Base-by-base conservation (phyloP, 257 asterid genomes). In the Gentiana macrophylla region DNA sequence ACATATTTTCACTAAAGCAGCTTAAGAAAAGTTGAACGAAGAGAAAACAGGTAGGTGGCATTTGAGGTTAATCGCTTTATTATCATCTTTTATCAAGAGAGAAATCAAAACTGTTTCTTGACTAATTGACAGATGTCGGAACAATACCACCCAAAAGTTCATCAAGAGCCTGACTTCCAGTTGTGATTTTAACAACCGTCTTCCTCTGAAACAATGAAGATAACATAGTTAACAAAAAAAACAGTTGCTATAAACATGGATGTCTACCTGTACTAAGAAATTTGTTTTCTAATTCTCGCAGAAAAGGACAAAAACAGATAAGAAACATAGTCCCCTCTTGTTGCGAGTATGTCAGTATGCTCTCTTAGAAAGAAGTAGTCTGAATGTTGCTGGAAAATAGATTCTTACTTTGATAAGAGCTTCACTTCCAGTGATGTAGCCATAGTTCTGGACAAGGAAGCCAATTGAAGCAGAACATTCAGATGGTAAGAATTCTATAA, bases 91-190 rank as follows among this genome's bases (percentile, higher is more conserved):
- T 24, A 24, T 24, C 24, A 24, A 24, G 36, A 43, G 12, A 13
- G 13, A 13, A 9, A 33, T 35, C 50, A 34, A 48, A 8, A 36
- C 32, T 32, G 47, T 58, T 43, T 37, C 3, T 12, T 12, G 50
- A 34, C n/a, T 38, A 24, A 24, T 32, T 45, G 58, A 37, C 2
- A 32, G 4, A 32, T 48, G 56, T 57, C 59, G 35, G n/a, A 32
- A 35, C 44, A 41, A 67, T 75, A 87, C 96, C 98, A 61, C 93
- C 94, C 62, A 92, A 63, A 24, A 92, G 94, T 70, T 92, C 98
- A 77, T 92, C 98, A n/a, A 91, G 76, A 77, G 98, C 86, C 66
- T 79, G 94, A 66, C 98, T 86, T 74, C 98, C 98, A 56, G 98
- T 91, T 50, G 98, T 91, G 53, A 91, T 85, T 34, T 75, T 82